These are phyloP conservation scores for Ramaria sp. DNA, from an alignment of 768 basidiomycete species.

Conservation along the genomic window DNA sequence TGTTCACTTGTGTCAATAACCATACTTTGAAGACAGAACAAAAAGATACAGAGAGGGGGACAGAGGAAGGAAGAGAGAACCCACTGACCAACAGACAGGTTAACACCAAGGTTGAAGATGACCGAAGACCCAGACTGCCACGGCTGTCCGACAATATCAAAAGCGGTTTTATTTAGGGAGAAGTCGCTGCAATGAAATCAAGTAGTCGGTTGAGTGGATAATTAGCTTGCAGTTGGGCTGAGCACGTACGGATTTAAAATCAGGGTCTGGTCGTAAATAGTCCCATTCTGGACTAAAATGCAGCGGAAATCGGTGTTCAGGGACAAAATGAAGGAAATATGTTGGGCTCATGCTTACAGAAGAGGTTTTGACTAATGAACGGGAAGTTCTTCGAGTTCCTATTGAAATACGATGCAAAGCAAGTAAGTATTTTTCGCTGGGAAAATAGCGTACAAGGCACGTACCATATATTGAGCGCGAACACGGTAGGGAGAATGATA, in stretches of 20 bases:
- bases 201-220: too few species aligned
- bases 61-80: neutral
- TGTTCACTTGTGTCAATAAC: too few species aligned
- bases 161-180: too few species aligned
- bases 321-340: too few species aligned
- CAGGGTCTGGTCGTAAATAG: too few species aligned
- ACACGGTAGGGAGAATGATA: conserved; percentile 2
- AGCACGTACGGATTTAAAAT: conserved; percentile 1
- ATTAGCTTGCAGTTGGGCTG: too few species aligned
- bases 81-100: conserved; percentile 2
- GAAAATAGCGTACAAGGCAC: neutral
- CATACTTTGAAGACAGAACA: too few species aligned
- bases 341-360: too few species aligned
- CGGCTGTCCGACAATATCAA: neutral
- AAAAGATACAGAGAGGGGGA: neutral
- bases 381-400: too few species aligned
- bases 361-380: too few species aligned
- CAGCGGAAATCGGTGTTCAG: conserved; percentile 1
- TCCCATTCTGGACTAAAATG: conserved; percentile 4
- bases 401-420: too few species aligned
- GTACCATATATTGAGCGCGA: conserved; percentile 4
- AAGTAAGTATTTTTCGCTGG: too few species aligned
- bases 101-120: conserved; percentile 7
- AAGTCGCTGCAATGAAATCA: conserved; percentile 4
- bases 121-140: conserved; percentile 6